phyloP scores from a whole-genome alignment of 1,284 basidiomycete genomes.

The Cryptococcus sp. region DNA sequence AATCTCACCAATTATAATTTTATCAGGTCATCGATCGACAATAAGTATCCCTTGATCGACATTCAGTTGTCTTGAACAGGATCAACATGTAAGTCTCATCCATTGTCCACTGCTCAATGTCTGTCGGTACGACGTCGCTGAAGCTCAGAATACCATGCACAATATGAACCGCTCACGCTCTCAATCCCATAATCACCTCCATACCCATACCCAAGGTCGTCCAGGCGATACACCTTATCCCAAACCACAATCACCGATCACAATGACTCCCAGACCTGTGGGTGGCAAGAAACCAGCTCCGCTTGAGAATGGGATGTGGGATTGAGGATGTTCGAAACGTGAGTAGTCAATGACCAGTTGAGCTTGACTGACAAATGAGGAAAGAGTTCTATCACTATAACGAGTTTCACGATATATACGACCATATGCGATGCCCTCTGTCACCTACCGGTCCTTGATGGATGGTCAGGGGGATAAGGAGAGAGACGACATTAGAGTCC shows the following conservation, averaged over 20 bases:
- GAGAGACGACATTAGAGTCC: too few species aligned
- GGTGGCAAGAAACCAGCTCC: slow-evolving; percentile 6
- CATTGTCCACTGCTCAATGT: too few species aligned
- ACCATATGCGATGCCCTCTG: background rate
- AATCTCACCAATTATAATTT: too few species aligned
- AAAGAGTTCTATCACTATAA: background rate
- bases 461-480: background rate
- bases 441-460: background rate
- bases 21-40: too few species aligned
- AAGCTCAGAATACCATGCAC: too few species aligned
- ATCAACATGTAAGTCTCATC: too few species aligned
- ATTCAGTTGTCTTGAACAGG: too few species aligned
- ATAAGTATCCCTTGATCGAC: too few species aligned
- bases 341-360: background rate
- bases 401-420: background rate
- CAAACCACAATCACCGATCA: slow-evolving; percentile 18
- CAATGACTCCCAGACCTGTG: slow-evolving; percentile 10
- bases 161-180: too few species aligned
- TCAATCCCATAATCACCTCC: too few species aligned
- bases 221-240: slow-evolving; percentile 31
- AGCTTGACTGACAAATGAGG: background rate
- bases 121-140: too few species aligned
- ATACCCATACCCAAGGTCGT: too few species aligned
- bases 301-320: slow-evolving; percentile 18
- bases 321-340: slow-evolving; percentile 1